Evolutionary conservation across 352 stramenopile genomes (phyloP).

Genomic region (Sclerospora graminicola): DNA sequence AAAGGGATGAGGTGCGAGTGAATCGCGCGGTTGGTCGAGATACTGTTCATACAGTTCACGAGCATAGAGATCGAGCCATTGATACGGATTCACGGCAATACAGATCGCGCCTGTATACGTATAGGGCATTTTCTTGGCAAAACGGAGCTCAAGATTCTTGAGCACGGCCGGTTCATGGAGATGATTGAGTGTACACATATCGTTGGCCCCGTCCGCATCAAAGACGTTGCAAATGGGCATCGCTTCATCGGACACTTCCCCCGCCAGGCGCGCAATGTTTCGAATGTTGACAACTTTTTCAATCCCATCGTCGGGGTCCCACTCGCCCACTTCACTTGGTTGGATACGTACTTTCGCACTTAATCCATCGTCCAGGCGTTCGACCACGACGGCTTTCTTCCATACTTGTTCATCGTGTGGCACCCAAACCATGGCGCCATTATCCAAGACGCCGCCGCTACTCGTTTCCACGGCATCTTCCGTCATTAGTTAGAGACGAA

Average conservation of each 20-base stretch:
- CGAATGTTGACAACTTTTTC: slow-evolving; percentile 51
- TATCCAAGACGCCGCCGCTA: slow-evolving; percentile 33
- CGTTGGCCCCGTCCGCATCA: slow-evolving; percentile 42
- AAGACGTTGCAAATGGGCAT: slow-evolving; percentile 84
- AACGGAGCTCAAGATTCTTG: slow-evolving; percentile 68
- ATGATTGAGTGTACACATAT: slow-evolving; percentile 78
- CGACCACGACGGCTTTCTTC: slow-evolving; percentile 66
- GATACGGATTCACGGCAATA: slow-evolving; percentile 75
- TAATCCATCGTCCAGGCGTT: slow-evolving; percentile 34
- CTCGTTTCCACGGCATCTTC: slow-evolving; percentile 14
- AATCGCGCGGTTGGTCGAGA: slow-evolving; percentile 40
- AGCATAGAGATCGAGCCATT: slow-evolving; percentile 71
- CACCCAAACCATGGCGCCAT: slow-evolving; percentile 72
- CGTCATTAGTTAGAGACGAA: slow-evolving; percentile 14
- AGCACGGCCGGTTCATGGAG: slow-evolving; percentile 68
- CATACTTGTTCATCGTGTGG: slow-evolving; percentile 65
- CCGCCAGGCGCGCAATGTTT: slow-evolving; percentile 53
- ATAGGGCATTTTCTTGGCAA: slow-evolving; percentile 60
- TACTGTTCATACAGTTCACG: slow-evolving; percentile 59
- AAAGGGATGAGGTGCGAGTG: slow-evolving; percentile 54
- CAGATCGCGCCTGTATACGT: slow-evolving; percentile 77
- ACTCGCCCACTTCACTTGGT: slow-evolving; percentile 40
- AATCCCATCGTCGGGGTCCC: slow-evolving; percentile 45
- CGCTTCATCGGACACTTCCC: slow-evolving; percentile 61
- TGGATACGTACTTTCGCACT: slow-evolving; percentile 55